Evolutionary conservation across 1,284 basidiomycete species (phyloP).

Genomic region (Ustilago hordei): DNA sequence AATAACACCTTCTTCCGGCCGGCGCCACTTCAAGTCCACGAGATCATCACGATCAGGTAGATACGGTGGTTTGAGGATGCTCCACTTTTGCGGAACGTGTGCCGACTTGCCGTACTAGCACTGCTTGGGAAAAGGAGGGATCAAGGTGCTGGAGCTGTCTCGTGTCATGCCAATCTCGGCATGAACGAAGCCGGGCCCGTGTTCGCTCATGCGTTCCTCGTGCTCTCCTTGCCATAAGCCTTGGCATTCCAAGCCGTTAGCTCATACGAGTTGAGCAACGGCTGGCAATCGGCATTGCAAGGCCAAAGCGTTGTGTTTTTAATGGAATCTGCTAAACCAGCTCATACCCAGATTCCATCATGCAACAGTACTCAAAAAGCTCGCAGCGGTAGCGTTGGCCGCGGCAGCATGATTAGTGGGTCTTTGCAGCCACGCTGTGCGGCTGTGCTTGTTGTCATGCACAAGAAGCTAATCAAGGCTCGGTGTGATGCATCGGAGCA

Average conservation of each 20-base stretch:
- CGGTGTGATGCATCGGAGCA: background rate
- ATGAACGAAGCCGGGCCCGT: conserved; percentile 2
- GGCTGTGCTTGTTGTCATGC: background rate
- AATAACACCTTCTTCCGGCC: background rate
- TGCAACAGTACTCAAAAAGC: background rate
- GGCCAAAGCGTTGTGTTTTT: too few relatives aligned
- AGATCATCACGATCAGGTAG: background rate
- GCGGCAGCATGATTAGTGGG: background rate
- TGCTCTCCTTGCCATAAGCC: background rate
- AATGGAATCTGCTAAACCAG: background rate
- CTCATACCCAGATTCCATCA: background rate
- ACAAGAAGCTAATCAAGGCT: background rate
- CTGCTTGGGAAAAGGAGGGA: background rate
- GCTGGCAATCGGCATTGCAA: background rate
- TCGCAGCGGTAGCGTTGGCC: background rate
- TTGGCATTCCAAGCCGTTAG: background rate
- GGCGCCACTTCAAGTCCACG: background rate
- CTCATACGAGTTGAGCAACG: background rate
- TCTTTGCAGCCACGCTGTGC: background rate
- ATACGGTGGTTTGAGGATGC: background rate
- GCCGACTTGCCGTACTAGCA: background rate
- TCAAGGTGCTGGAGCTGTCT: background rate
- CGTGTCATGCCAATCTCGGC: background rate
- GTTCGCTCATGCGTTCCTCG: background rate
- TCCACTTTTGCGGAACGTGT: background rate